Evolutionary conservation across 495 filamentous ascomycete species (phyloP), one percentile per base, ranked within the genome.

Genomic region (Podospora conica): DNA sequence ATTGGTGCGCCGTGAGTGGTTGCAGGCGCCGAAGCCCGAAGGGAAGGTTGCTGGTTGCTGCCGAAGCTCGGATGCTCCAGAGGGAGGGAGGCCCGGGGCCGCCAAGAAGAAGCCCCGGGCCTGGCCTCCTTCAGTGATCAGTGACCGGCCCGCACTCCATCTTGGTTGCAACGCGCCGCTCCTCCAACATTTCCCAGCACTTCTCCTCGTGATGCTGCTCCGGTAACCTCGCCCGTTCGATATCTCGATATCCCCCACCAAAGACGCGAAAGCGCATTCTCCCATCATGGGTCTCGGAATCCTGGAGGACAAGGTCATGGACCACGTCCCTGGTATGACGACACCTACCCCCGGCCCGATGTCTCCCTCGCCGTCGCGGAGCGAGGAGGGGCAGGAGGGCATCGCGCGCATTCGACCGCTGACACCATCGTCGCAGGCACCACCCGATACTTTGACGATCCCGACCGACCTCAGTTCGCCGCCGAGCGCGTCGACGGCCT

Each of bases 231-330:
- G 20, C 22, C 20, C 2, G 11, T 22, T 24, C 22, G 11, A 28
- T 33, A 25, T 9, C 25, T 24, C 22, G 11, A 28, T 33, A 25
- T 9, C 15, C 40, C 55, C 31, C 18, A 22, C 48, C 33, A 33
- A 25, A 11, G 10, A 33, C 22, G 15, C 29, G 25, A 22, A 31
- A 31, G 58, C 12, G 58, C 64, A 55, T 55, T 23, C 18, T 56
- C 22, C 57, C 68, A 74, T 76, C 68, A 96, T 96, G 92, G 90
- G 91, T n/a, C 81, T 96, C 67, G 90, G 91, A 48, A 85, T 96
- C 61, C 79, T 96, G 61, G 87, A 94, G 68, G 84, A 89, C 71
- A 79, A 66, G 58, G 81, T 82, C 65, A 78, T 84, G 48, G 79
- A 82, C 66, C 84, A 89, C 73, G 90, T 94, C 62, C 91, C 92